These are phyloP conservation scores for Sclerospora graminicola DNA, from an alignment of 352 stramenopile genomes.

Conservation along the genomic window DNA sequence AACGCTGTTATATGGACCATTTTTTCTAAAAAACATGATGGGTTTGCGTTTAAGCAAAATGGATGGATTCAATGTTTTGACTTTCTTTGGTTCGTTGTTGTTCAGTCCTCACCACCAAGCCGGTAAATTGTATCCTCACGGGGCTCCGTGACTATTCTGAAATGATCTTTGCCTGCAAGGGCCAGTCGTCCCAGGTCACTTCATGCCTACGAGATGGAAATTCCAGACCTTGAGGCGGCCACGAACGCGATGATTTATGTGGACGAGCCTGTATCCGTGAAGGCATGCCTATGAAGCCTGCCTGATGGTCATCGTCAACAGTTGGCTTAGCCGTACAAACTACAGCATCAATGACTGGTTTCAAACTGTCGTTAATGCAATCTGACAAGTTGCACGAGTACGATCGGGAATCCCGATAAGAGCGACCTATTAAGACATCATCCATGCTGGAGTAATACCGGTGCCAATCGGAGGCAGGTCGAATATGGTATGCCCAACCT, in stretches of 20 bases:
- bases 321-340: too few species aligned
- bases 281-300: conserved; percentile 84
- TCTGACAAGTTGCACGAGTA: too few species aligned
- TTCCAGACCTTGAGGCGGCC: conserved; percentile 80
- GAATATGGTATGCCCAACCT: too few species aligned
- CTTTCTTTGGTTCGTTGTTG: conserved; percentile 85
- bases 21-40: conserved; percentile 91
- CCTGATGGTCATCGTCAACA: too few species aligned
- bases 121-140: conserved; percentile 92
- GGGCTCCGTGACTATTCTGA: conserved; percentile 90
- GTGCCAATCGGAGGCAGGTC: too few species aligned
- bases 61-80: conserved; percentile 92
- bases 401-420: too few species aligned
- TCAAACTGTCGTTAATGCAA: too few species aligned
- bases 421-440: too few species aligned
- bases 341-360: too few species aligned
- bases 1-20: conserved; percentile 93
- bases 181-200: conserved; percentile 85
- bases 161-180: conserved; percentile 91
- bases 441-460: too few species aligned
- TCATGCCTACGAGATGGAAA: conserved; percentile 86
- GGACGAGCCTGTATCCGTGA: conserved; percentile 88
- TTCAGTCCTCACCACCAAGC: conserved; percentile 86
- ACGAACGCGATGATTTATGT: conserved; percentile 88
- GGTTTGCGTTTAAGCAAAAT: conserved; percentile 88